phyloP scores from a whole-genome alignment of 2,329 filamentous ascomycete genomes.

The Sclerotinia sclerotiorum region DNA sequence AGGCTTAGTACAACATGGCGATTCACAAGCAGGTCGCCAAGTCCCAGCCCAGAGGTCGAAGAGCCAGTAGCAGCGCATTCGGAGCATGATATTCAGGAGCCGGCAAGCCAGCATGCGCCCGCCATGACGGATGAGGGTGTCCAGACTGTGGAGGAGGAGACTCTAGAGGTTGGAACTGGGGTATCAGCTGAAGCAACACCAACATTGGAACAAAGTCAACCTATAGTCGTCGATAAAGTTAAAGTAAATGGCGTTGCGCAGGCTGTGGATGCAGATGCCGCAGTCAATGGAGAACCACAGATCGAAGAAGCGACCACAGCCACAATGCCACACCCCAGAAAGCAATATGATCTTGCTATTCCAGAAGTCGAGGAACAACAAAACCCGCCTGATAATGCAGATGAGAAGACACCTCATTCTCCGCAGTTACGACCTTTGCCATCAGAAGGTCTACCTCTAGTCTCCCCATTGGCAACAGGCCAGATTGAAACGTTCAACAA shows the following conservation, averaged over 20 bases:
- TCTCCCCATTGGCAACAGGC: slow-evolving; percentile 34
- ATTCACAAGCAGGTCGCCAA: slow-evolving; percentile 69
- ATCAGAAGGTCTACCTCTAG: slow-evolving; percentile 36
- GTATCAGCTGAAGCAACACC: slow-evolving; percentile 24
- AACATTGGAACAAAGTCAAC: neutral
- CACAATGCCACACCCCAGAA: slow-evolving; percentile 13
- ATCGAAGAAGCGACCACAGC: neutral
- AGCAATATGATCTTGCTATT: neutral
- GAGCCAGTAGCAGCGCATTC: slow-evolving; percentile 23
- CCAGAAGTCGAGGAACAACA: neutral
- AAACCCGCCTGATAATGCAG: neutral
- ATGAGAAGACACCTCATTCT: slow-evolving; percentile 29
- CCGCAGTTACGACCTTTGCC: slow-evolving; percentile 33
- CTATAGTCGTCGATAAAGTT: neutral
- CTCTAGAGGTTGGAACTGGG: slow-evolving; percentile 41
- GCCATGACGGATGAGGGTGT: slow-evolving; percentile 44
- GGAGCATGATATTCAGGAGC: slow-evolving; percentile 25
- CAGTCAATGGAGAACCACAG: neutral
- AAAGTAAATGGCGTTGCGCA: neutral
- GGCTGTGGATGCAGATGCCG: neutral
- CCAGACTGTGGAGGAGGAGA: slow-evolving; percentile 44
- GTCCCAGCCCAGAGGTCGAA: slow-evolving; percentile 52
- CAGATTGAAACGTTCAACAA: slow-evolving; percentile 19
- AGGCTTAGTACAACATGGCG: slow-evolving; percentile 71
- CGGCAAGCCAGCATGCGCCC: slow-evolving; percentile 29